These are phyloP conservation scores for Hysterangium stoloniferum DNA, from an alignment of 768 basidiomycete genomes.

Conservation along the genomic window DNA sequence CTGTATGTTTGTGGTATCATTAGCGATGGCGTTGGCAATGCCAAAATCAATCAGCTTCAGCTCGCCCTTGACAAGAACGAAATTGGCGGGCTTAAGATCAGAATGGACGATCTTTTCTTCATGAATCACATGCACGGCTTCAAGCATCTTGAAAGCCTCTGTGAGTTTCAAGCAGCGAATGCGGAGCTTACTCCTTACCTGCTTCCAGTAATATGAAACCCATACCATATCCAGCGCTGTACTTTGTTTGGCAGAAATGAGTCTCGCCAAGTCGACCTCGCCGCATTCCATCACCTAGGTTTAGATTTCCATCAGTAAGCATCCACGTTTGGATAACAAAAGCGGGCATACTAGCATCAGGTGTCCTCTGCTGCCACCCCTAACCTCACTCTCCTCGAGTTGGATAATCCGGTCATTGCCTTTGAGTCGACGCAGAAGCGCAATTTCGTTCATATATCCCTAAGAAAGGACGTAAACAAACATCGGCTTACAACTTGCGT, in stretches of 20 bases:
- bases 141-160: constrained; percentile 65
- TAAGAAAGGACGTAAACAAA: background rate
- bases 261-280: constrained; percentile 74
- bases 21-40: constrained; percentile 98
- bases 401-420: constrained; percentile 91
- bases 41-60: constrained; percentile 98
- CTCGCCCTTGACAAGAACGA: constrained; percentile 90
- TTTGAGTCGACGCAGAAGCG: constrained; percentile 83
- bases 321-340: background rate
- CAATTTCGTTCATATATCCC: constrained; percentile 95
- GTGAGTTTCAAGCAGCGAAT: background rate
- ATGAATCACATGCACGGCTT: constrained; percentile 97
- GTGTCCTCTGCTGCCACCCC: constrained; percentile 64
- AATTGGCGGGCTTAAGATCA: constrained; percentile 97
- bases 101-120: constrained; percentile 99
- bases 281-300: constrained; percentile 85
- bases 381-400: constrained; percentile 85
- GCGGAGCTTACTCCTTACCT: constrained; percentile 42
- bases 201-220: constrained; percentile 95
- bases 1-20: constrained; percentile 97
- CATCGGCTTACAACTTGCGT: background rate
- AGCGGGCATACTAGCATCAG: constrained; percentile 52
- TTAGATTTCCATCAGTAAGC: constrained; percentile 16
- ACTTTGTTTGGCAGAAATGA: constrained; percentile 78
- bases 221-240: constrained; percentile 88